These are phyloP conservation scores for Leccinum boreale DNA, from an alignment of 768 basidiomycete genomes.

Conservation along the genomic window DNA sequence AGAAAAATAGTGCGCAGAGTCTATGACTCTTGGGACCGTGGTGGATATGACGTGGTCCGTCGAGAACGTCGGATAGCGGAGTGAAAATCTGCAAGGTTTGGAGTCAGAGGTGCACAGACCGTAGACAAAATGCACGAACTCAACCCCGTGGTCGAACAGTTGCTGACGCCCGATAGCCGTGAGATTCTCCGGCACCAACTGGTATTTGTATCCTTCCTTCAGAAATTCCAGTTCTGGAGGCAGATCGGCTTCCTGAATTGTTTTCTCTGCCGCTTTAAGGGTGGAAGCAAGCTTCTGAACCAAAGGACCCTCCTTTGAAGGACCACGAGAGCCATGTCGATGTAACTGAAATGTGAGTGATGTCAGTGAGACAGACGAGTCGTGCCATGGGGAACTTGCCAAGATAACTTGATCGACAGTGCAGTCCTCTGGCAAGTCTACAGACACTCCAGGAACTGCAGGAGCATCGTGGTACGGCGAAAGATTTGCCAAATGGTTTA, in stretches of 20 bases:
- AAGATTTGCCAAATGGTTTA: slow-evolving; percentile 31
- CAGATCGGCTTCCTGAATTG: slow-evolving; percentile 28
- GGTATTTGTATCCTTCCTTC: slow-evolving; percentile 33
- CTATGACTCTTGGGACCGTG: slow-evolving; percentile 28
- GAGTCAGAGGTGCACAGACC: background rate
- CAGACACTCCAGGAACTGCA: slow-evolving; percentile 23
- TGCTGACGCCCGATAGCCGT: slow-evolving; percentile 35
- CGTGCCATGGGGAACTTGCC: slow-evolving; percentile 20
- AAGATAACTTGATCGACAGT: slow-evolving; percentile 39
- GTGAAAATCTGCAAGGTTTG: slow-evolving; percentile 12
- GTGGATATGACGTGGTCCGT: slow-evolving; percentile 16
- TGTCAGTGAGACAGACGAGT: background rate
- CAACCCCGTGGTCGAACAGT: slow-evolving; percentile 40
- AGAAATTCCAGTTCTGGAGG: slow-evolving; percentile 36
- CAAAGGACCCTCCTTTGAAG: slow-evolving; percentile 23
- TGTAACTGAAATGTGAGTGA: slow-evolving; percentile 30
- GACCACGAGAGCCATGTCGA: slow-evolving; percentile 41
- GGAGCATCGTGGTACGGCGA: slow-evolving; percentile 37
- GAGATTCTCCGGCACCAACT: slow-evolving; percentile 34
- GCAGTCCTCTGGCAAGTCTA: slow-evolving; percentile 37
- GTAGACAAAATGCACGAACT: slow-evolving; percentile 22
- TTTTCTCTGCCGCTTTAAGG: slow-evolving; percentile 22
- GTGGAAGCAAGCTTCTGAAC: slow-evolving; percentile 33
- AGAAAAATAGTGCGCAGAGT: slow-evolving; percentile 40
- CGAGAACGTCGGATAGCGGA: slow-evolving; percentile 19